Percentiles rank a stretch among this genome's conserved stretches.
Conservation (phyloP, 2,329 filamentous ascomycete species). For the Cercospora zeae-maydis region DNA sequence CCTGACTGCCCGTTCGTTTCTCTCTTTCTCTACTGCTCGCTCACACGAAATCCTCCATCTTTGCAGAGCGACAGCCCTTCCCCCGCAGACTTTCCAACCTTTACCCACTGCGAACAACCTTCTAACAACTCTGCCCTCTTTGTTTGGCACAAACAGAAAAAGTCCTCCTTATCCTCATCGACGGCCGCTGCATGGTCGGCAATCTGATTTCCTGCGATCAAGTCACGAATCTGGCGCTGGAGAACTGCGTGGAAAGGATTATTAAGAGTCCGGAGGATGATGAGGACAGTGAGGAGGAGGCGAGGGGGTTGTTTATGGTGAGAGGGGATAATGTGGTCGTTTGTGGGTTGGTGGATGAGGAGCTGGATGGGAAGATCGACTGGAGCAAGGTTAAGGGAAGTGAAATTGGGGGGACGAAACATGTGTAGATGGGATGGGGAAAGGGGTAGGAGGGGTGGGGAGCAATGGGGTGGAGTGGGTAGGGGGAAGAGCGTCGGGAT, state of each 20-base stretch:
- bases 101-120: too few species aligned
- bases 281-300: constrained; percentile 74
- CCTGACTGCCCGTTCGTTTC: not conserved
- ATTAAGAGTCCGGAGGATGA: constrained; percentile 81
- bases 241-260: constrained; percentile 79
- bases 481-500: not conserved
- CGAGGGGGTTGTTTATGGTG: constrained; percentile 85
- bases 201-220: constrained; percentile 83
- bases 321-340: constrained; percentile 92
- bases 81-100: too few species aligned
- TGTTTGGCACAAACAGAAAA: constrained; percentile 60
- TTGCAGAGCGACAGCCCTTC: constrained; percentile 13
- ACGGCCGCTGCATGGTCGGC: constrained; percentile 75
- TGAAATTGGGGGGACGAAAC: constrained; percentile 76
- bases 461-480: too few species aligned
- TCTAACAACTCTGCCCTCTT: not conserved
- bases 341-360: constrained; percentile 84
- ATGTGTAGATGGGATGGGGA: constrained; percentile 15
- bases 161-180: constrained; percentile 85
- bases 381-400: constrained; percentile 87
- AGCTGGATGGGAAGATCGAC: constrained; percentile 83
- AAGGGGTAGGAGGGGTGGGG: not conserved
- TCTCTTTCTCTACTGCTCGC: not conserved
- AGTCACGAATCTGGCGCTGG: constrained; percentile 86
- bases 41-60: constrained; percentile 2